Conservation (phyloP, 495 filamentous ascomycete genomes). For the Xylaria grammica region DNA sequence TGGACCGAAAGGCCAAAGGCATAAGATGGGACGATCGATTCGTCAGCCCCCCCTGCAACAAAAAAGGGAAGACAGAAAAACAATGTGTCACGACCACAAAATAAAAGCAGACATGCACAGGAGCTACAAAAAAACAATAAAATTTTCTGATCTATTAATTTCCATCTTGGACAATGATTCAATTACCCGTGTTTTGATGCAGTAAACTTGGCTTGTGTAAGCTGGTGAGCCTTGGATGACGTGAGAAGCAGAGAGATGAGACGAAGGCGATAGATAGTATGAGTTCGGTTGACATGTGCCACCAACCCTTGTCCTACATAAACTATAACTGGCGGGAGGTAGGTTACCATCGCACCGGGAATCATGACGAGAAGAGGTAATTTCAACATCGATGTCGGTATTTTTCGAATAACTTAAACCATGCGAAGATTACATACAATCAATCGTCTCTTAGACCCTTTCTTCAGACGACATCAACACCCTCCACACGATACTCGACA, state of each 20-base stretch:
- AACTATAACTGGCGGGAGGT: no score
- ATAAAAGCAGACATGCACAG: conserved; percentile 30
- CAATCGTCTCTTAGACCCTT: no score
- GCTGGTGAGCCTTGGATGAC: no score
- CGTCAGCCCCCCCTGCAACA: not conserved
- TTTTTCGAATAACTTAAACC: no score
- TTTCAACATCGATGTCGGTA: no score
- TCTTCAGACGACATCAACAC: no score
- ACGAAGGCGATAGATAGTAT: no score
- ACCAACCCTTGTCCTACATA: no score
- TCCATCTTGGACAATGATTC: not conserved
- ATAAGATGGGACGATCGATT: conserved; percentile 26
- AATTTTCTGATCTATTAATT: not conserved
- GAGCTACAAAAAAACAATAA: conserved; percentile 39
- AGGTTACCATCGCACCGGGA: not conserved
- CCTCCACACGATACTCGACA: not conserved
- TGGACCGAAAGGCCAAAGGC: conserved; percentile 17
- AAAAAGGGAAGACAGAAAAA: conserved; percentile 30
- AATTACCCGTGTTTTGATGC: not conserved
- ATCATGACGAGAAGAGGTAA: not conserved
- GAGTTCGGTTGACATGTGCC: no score
- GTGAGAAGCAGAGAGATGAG: no score
- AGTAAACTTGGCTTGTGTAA: no score
- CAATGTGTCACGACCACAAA: conserved; percentile 39
- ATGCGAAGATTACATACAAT: no score